Percentiles rank a stretch among this genome's conserved stretches.
These are phyloP conservation scores for Cyclotella atomus DNA, from an alignment of 108 stramenopile species.

Conservation along the genomic window DNA sequence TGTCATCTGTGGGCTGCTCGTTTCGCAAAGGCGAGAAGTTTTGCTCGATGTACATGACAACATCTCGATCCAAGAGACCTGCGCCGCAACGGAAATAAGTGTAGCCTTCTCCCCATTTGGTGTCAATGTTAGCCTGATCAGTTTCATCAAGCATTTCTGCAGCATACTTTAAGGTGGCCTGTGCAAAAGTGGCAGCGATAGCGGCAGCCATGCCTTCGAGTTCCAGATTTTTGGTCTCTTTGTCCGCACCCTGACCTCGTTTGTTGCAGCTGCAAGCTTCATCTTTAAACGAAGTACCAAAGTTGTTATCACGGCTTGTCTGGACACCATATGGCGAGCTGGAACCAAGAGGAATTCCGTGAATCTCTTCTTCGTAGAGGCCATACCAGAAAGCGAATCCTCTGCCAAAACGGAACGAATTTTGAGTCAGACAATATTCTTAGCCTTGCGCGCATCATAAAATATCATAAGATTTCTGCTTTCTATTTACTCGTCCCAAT, in stretches of 20 bases:
- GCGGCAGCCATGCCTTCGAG: not conserved
- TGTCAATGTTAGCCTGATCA: not conserved
- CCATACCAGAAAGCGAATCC: not conserved
- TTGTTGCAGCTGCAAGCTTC: not conserved
- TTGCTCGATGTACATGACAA: not conserved
- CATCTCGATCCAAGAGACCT: not conserved
- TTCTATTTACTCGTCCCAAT: not conserved
- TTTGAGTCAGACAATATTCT: not conserved
- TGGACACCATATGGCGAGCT: not conserved
- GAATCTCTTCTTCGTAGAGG: not conserved
- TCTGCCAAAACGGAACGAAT: not conserved
- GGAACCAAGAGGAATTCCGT: not conserved
- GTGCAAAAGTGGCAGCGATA: not conserved
- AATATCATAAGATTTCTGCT: not conserved
- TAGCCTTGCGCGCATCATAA: not conserved
- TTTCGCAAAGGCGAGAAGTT: not conserved
- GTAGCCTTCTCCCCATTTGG: not conserved
- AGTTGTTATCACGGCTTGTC: not conserved
- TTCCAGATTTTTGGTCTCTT: not conserved
- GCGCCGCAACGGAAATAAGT: not conserved
- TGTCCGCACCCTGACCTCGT: not conserved
- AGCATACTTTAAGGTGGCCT: not conserved
- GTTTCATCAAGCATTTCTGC: not conserved
- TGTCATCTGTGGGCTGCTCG: not conserved
- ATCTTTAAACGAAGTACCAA: not conserved